Conservation (phyloP, 306 rosid species). For the Dryas alaskensis region DNA sequence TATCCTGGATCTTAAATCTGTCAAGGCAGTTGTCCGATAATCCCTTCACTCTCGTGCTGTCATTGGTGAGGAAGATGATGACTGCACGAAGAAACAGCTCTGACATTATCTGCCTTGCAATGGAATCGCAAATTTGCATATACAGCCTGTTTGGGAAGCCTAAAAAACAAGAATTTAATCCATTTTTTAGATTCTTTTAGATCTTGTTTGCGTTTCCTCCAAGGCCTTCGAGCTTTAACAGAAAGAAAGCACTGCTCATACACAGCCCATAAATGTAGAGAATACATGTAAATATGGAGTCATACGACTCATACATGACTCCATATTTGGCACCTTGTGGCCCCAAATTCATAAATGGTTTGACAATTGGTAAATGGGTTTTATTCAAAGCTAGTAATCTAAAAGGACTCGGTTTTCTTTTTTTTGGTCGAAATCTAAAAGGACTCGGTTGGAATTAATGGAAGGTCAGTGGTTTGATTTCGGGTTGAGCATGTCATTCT, state of each 20-base stretch:
- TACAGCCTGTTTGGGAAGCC: not conserved
- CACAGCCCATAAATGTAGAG: not conserved
- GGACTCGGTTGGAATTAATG: not conserved
- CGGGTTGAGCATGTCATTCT: no score
- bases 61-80: not conserved
- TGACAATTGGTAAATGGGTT: no score
- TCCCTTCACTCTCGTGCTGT: not conserved
- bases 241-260: not conserved
- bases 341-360: no score
- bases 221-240: not conserved
- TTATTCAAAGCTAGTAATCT: not conserved
- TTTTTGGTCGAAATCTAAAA: no score
- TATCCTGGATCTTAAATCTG: slow-evolving; percentile 66
- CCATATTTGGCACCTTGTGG: no score
- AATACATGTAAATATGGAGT: not conserved
- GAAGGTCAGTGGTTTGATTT: not conserved
- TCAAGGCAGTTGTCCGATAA: slow-evolving; percentile 48
- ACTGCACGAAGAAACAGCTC: not conserved
- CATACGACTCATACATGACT: no score
- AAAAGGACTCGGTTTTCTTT: not conserved
- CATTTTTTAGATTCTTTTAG: not conserved
- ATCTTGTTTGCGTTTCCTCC: not conserved
- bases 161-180: not conserved
- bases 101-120: not conserved
- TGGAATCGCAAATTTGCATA: not conserved